Base-by-base conservation (phyloP, 176 grass and related monocot species). In the Hordeum marinum region DNA sequence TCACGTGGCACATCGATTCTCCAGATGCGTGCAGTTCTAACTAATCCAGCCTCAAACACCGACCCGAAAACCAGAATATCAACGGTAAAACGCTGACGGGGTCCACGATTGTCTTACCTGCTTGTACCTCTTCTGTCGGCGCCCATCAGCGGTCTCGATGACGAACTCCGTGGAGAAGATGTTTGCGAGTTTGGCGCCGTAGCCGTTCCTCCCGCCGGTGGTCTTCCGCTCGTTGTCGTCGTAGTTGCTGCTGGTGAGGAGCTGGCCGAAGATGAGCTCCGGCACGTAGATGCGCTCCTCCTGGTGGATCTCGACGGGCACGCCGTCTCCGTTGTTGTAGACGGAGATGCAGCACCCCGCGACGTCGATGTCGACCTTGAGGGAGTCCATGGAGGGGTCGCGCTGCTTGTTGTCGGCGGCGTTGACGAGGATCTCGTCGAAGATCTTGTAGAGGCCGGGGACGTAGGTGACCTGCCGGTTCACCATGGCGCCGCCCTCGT, bases 381-480 rank as follows among this genome's bases (percentile, higher is more conserved):
- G 88, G 20, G 84, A 54, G 78, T 96, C 72, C 96, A 99, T 99
- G 59, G 67, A 82, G 35, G 94, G 84, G 75, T 99, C 97, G 5
- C 97, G 90, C 88, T 99, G 97, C 88, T 99, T 99, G 84, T 99
- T 99, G 84, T 99, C 97, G 1, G 93, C 97, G 26, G 94, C 94
- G 78, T 99, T 96, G 64, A 99, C 91, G 63, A 99, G 93, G 84
- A 99, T 99, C 90, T 99, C 97, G 77, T 99, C 94, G 73, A 99
- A 96, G 86, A 99, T 94, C 84, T 99, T 96, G 90, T 99, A 99
- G 46, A 99, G 81, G 48, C 96, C 93, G 11, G 93, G 93, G n/a
- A 99, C 96, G 87, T 91, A 99, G 83, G 84, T 64, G 70, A 99
- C 71, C 6, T 72, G 17, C 3, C 93, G 89, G 12, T 82, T 79